Conservation (phyloP, 768 basidiomycete genomes). For the Trametopsis cervina region DNA sequence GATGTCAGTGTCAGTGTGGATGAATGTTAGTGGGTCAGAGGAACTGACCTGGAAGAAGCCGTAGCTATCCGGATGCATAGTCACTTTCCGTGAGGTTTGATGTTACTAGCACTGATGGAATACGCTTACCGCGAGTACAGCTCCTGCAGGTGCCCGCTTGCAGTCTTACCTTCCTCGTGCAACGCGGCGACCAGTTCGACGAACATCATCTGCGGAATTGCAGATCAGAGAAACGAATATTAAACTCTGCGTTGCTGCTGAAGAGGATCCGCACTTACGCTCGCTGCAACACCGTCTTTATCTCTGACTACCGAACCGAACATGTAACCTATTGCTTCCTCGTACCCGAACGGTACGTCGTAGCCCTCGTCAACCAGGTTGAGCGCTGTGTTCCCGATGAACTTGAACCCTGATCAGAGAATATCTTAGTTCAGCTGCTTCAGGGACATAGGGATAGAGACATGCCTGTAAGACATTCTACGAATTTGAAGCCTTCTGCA, state of each 20-base stretch:
- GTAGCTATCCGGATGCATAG: slow-evolving; percentile 38
- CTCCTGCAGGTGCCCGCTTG: slow-evolving; percentile 49
- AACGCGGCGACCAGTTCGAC: slow-evolving; percentile 58
- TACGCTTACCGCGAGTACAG: slow-evolving; percentile 48
- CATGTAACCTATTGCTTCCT: slow-evolving; percentile 93
- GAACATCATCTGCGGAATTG: slow-evolving; percentile 63
- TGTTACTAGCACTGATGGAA: not conserved
- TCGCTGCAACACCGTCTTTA: slow-evolving; percentile 84
- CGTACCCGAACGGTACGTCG: slow-evolving; percentile 72
- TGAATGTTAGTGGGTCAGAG: no score
- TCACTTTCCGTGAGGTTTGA: not conserved
- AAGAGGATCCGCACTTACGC: slow-evolving; percentile 35
- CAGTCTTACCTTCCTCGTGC: slow-evolving; percentile 43
- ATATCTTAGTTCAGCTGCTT: slow-evolving; percentile 12
- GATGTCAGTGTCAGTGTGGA: no score
- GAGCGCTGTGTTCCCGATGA: slow-evolving; percentile 79
- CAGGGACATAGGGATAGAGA: no score
- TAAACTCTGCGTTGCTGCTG: not conserved
- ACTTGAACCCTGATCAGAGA: slow-evolving; percentile 67
- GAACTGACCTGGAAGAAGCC: slow-evolving; percentile 64
- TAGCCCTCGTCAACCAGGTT: slow-evolving; percentile 58
- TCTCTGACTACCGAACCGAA: slow-evolving; percentile 73
- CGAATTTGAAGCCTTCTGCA: slow-evolving; percentile 74
- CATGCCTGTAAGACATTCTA: slow-evolving; percentile 83
- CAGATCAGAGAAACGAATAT: not conserved